Base-by-base conservation (phyloP, 202 grass and related monocot genomes). In the Dendrocalamus latiflorus region DNA sequence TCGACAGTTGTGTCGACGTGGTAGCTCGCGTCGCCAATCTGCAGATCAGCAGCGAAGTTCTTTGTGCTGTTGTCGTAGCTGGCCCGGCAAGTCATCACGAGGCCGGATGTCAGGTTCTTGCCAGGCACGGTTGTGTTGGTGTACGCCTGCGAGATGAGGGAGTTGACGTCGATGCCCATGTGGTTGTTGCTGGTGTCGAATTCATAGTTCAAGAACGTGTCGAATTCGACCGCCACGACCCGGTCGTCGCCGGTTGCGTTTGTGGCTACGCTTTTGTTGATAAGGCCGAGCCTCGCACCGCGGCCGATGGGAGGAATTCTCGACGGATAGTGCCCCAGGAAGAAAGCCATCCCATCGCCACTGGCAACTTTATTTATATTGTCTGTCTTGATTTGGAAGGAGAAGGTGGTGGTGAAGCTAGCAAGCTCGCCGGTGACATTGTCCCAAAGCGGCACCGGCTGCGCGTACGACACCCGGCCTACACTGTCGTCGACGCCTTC, bases 101-200 rank as follows among this genome's bases (percentile, higher is more conserved):
- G 41, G 1, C 65, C 78, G 0, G 78, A 81, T 0, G 20, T 81
- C 1, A 89, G 67, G 51, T 76, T 77, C 4, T 45, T 49, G 1
- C 21, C 68, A 20, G 17, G 15, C 6, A 68, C 5, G 0, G 11
- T 38, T 0, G 4, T 18, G 9, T 65, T 14, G 0, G 36, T 58
- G 37, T 57, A 57, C 36, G 0, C 64, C 49, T 8, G 66, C 0
- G 87, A 92, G 64, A 54, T 3, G 49, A 93, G 69, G 45, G 61
- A 74, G 30, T 85, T 85, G 58, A 92, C 20, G 66, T 89, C 76
- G 41, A 92, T 89, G 9, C 90, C 90, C 6, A 89, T 77, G 63
- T 89, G 90, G 22, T 83, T 68, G 39, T 34, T 21, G 20, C 43
- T 37, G 41, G 3, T 25, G 30, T 49, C 17, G 11, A 9, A 1